Conservation (phyloP, 306 rosid species). For the Vachellia pachyceras region DNA sequence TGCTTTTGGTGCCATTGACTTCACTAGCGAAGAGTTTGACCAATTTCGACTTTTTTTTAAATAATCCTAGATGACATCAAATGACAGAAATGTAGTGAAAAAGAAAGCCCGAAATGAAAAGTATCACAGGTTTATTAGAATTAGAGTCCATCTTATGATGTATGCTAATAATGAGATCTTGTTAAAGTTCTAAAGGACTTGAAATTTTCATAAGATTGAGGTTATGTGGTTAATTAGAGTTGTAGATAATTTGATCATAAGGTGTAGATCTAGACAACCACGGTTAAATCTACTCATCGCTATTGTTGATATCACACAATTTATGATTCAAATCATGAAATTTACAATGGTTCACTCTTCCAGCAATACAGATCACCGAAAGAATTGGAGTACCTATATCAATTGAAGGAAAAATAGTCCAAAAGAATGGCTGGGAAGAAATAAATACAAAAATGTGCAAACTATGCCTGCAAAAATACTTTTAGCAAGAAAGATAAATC, state of each 20-base stretch:
- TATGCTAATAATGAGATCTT: neutral
- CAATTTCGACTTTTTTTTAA: neutral
- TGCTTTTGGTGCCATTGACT: neutral
- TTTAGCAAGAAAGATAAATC: neutral
- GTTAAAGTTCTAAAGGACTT: neutral
- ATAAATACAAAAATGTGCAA: neutral
- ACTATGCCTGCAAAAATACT: neutral
- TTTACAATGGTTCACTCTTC: neutral
- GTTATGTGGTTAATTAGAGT: neutral
- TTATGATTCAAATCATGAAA: neutral
- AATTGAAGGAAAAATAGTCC: neutral
- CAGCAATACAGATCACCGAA: neutral
- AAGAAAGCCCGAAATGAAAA: neutral
- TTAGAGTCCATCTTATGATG: neutral
- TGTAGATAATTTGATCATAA: neutral
- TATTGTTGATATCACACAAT: neutral
- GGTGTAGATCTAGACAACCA: neutral
- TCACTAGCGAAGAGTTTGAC: neutral
- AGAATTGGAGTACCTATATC: neutral
- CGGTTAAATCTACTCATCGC: neutral
- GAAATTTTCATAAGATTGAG: neutral
- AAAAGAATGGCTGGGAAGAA: neutral
- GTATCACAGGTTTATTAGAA: neutral
- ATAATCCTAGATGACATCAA: neutral
- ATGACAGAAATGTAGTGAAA: neutral